Percentiles rank a stretch among this genome's conserved stretches.
Evolutionary conservation across 2,329 filamentous ascomycete species (phyloP).

Genomic region (Diplocarpon rosae): DNA sequence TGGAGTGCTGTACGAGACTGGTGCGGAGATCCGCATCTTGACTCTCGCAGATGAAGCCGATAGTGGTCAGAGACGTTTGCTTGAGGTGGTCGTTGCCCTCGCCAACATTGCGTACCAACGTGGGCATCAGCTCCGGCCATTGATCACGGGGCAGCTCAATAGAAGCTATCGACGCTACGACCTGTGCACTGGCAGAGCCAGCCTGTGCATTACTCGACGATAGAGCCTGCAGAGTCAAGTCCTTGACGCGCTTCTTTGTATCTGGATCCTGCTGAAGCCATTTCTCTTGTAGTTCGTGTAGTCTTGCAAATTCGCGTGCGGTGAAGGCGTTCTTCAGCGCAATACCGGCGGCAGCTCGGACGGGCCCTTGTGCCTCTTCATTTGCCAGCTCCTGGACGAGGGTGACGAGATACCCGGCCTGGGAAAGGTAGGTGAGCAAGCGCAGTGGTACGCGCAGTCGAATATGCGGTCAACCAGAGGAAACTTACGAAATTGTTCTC

Average conservation of each 20-base stretch:
- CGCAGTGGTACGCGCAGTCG: conserved; percentile 11
- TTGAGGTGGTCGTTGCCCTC: conserved; percentile 80
- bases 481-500: conserved; percentile 85
- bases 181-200: conserved; percentile 82
- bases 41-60: conserved; percentile 96
- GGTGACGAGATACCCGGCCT: conserved; percentile 88
- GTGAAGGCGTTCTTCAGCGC: conserved; percentile 98
- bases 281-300: conserved; percentile 85
- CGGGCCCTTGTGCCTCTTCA: conserved; percentile 69
- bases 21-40: conserved; percentile 79
- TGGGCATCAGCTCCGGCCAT: conserved; percentile 85
- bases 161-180: conserved; percentile 86
- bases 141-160: conserved; percentile 90
- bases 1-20: conserved; percentile 76
- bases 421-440: conserved; percentile 20
- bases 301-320: conserved; percentile 75
- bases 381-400: conserved; percentile 92
- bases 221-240: conserved; percentile 79
- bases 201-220: conserved; percentile 69
- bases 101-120: conserved; percentile 85
- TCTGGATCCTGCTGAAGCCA: conserved; percentile 78
- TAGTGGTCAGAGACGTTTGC: conserved; percentile 88
- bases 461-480: conserved; percentile 24
- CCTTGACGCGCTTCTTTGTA: conserved; percentile 81
- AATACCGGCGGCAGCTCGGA: conserved; percentile 88